Base-by-base conservation (phyloP, 78 protist genomes). In the Planoprotostelium fungivorum region DNA sequence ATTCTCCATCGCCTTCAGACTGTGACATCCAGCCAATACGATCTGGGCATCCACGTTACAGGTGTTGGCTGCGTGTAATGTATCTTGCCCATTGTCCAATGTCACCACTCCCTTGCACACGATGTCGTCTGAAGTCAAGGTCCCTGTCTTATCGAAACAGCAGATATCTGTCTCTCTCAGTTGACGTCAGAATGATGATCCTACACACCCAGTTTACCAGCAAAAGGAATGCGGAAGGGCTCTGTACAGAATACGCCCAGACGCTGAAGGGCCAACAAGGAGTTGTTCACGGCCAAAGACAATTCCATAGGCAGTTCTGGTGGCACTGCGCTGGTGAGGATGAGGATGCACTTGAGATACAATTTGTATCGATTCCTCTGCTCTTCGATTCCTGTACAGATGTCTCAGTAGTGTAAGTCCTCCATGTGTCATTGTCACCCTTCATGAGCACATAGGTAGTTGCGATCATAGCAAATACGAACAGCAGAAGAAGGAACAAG, bases 131-230 rank as follows among this genome's bases (percentile, higher is more conserved):
- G 98, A 90, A 29, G 99, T 98, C 29, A 98, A 88, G 0, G 99
- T 98, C 84, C 99, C 99, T 0, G 99, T 99, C 97, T 99, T 99
- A 92, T 99, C 99, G 37, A 99, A 99, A 96, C 99, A 99, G 94
- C 99, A 97, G 29, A 96, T 51, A 85, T 93, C 96, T 51, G 16
- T 16, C 5, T 16, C 73, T 51, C 31, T 51, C 73, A 51, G 73
- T 25, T 51, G 31, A 5, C 73, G 73, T 25, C 5, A 51, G 5
- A 25, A 25, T 16, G 73, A 16, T 5, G 73, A 51, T 25, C n/a
- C n/a, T 25, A 51, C 73, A 25, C 73, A 51, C 73, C 73, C 29
- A 97, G 89, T 83, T 94, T 93, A 38, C 99, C 99, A 10, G 99
- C 99, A 0, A 96, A 85, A 1, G 99, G 99, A 37, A 99, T 98